These are phyloP conservation scores for Eimeria falciformis DNA, from an alignment of 169 alveolate species.

Conservation along the genomic window DNA sequence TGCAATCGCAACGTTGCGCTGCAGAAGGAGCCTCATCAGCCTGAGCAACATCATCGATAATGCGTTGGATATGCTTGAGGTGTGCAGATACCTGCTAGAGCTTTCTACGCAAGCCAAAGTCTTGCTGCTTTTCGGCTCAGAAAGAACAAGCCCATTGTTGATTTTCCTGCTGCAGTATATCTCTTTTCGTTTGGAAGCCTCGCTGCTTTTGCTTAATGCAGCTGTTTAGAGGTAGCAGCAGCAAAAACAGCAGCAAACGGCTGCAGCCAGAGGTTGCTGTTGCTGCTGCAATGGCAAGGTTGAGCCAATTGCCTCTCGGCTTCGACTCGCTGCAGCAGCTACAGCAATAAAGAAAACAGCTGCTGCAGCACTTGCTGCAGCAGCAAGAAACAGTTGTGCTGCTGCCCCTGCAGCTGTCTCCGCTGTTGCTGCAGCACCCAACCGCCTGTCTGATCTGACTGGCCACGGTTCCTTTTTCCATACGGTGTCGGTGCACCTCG, in stretches of 20 bases:
- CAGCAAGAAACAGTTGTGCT: not conserved
- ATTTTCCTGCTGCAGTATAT: slow-evolving; percentile 1
- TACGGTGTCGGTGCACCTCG: no score
- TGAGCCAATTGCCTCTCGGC: not conserved
- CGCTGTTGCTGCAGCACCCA: no score
- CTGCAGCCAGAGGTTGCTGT: slow-evolving; percentile 14
- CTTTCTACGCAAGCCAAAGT: not conserved
- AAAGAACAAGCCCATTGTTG: not conserved
- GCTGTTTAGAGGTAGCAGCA: not conserved
- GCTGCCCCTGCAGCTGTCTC: not conserved
- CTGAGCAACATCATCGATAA: not conserved
- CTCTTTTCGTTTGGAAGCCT: not conserved
- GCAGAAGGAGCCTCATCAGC: not conserved
- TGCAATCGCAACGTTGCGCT: not conserved
- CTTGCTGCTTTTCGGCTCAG: not conserved
- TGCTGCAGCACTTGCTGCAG: no score
- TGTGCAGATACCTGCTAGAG: not conserved
- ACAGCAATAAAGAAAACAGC: not conserved
- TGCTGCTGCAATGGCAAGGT: not conserved
- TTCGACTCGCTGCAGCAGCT: slow-evolving; percentile 6
- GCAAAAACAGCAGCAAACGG: slow-evolving; percentile 25
- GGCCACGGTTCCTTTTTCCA: no score
- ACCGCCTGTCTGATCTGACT: no score
- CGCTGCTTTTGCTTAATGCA: not conserved
- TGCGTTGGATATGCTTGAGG: not conserved